Conservation (phyloP, 306 rosid species). For the Lupinus albus region DNA sequence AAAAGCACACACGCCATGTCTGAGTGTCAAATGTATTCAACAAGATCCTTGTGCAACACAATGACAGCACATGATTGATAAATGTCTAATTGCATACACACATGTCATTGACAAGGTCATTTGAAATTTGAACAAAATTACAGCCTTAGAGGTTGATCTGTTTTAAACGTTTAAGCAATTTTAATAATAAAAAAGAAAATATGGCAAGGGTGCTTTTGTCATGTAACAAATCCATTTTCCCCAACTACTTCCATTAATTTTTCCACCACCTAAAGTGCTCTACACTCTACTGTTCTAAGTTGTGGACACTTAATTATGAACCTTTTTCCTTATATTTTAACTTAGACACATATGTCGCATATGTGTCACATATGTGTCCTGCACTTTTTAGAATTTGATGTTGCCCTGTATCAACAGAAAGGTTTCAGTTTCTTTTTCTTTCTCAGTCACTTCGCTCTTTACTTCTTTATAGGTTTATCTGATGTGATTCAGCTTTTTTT, state of each 20-base stretch:
- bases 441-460: neutral
- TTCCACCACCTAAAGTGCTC: neutral
- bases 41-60: neutral
- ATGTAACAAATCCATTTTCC: neutral
- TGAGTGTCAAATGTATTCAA: neutral
- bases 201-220: neutral
- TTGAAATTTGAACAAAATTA: neutral
- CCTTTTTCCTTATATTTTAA: neutral
- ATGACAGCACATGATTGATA: neutral
- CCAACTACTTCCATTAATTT: neutral
- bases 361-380: neutral
- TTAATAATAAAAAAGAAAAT: neutral
- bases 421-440: constrained; percentile 1
- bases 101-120: neutral
- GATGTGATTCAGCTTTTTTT: neutral
- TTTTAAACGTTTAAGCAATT: neutral
- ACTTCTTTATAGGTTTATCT: neutral
- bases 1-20: neutral
- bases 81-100: too few relatives aligned
- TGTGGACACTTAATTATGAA: neutral
- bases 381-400: neutral
- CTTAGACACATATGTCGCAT: neutral
- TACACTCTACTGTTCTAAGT: neutral
- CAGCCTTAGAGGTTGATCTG: too few relatives aligned
- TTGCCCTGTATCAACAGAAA: neutral